Evolutionary conservation across 305 asterid genomes (phyloP), one percentile per base, ranked within the genome.

Genomic region (Nicotiana rustica): DNA sequence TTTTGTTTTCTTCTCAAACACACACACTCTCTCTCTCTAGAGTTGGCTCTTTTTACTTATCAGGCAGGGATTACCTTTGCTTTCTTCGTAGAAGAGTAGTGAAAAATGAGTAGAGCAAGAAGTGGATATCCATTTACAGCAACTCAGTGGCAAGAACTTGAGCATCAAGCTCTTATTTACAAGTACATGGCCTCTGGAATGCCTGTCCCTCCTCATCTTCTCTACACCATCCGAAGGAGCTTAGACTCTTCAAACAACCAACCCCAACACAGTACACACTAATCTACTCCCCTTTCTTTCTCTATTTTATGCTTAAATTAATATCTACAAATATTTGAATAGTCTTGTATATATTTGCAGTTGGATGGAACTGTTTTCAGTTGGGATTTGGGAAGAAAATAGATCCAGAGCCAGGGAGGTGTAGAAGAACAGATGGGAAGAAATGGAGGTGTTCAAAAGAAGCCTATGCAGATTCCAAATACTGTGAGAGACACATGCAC

Each of bases 401-500:
- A 65, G 98, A 94, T 85, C 97, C 97, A 18, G 98, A 94, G 85
- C 98, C 97, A 61, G 98, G 98, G 76, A 90, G 97, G 77, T 94
- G 97, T 82, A 84, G 97, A 38, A 91, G 97, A 84, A 93, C 98
- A 41, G 98, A 94, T 88, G 97, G 97, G 9, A 94, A 94, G 86
- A 94, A 94, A 70, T 94, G 98, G 98, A 86, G 97, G 67, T 94
- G 98, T 82, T 91, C 98, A 0, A 94, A 92, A 86, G 97, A 94
- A 81, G 97, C 97, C 0, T 92, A 90, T 67, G 91, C 92, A 15
- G 97, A 93, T 86, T 92, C 97, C 49, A 94, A 94, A 85, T 94
- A 94, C 92, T 94, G 97, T 82, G 97, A 93, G 73, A 88, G 98
- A 57, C 97, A 94, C 93, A 93, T 94, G 98, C 98, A 94, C 83